A percentile compares a stretch with the other conserved stretches of the same genome.
These are phyloP conservation scores for Stachybotrys elegans DNA, from an alignment of 2,329 filamentous ascomycete genomes.

Conservation along the genomic window DNA sequence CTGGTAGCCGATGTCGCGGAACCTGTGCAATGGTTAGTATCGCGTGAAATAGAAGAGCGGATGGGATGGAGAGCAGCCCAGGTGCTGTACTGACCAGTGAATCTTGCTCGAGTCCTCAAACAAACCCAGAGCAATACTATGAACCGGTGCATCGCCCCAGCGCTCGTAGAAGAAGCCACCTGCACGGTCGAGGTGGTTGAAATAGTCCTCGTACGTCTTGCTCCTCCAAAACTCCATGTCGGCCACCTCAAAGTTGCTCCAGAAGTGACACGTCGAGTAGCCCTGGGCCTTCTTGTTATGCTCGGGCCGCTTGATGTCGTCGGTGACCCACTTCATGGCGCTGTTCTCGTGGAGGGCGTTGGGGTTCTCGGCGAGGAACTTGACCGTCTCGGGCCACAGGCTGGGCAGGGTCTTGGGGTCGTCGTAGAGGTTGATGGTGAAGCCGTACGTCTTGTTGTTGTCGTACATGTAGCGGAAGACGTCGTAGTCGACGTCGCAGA, in stretches of 20 bases:
- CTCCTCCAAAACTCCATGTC: slow-evolving; percentile 92
- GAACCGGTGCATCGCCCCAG: slow-evolving; percentile 96
- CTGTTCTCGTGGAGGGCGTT: slow-evolving; percentile 79
- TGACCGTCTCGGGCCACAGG: slow-evolving; percentile 92
- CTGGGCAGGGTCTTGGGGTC: slow-evolving; percentile 78
- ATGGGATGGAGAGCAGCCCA: no score
- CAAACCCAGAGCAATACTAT: slow-evolving; percentile 85
- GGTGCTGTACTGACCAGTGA: slow-evolving; percentile 73
- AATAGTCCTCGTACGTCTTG: slow-evolving; percentile 89
- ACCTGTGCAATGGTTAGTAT: slow-evolving; percentile 55
- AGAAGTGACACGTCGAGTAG: slow-evolving; percentile 98
- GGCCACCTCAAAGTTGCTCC: slow-evolving; percentile 97
- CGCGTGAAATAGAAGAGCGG: background rate
- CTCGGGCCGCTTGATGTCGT: slow-evolving; percentile 69
- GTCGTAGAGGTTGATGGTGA: slow-evolving; percentile 97
- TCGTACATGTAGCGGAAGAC: slow-evolving; percentile 98
- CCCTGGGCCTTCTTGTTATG: slow-evolving; percentile 80
- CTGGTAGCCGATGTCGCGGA: slow-evolving; percentile 98
- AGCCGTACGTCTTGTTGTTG: slow-evolving; percentile 97
- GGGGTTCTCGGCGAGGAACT: slow-evolving; percentile 82
- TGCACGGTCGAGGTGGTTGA: slow-evolving; percentile 91
- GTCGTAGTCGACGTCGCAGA: slow-evolving; percentile 98
- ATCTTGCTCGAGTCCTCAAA: slow-evolving; percentile 90
- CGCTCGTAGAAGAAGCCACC: slow-evolving; percentile 98
- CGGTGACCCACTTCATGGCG: slow-evolving; percentile 82